These are phyloP conservation scores for Elaphomyces granulatus DNA, from an alignment of 495 filamentous ascomycete species.

Conservation along the genomic window DNA sequence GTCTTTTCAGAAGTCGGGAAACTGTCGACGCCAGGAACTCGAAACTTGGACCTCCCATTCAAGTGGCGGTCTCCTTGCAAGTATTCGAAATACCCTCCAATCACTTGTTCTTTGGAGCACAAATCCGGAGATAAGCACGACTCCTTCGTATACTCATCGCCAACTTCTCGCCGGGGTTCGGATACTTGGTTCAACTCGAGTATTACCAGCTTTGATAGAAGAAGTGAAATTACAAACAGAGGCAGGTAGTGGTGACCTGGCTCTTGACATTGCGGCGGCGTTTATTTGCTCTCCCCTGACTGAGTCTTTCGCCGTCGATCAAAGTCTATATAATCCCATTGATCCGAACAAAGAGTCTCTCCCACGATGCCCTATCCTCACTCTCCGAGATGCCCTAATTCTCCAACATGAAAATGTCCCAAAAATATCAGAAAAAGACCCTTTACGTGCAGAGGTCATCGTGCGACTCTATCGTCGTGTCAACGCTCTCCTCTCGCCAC, in stretches of 20 bases:
- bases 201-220: constrained; percentile 49
- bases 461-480: constrained; percentile 65
- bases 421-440: constrained; percentile 45
- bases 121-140: constrained; percentile 46
- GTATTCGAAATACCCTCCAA: constrained; percentile 51
- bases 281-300: constrained; percentile 59
- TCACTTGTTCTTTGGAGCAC: constrained; percentile 59
- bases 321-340: constrained; percentile 25
- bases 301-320: constrained; percentile 32
- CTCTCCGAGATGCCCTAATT: constrained; percentile 57
- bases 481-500: constrained; percentile 39
- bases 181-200: constrained; percentile 52
- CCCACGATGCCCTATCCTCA: constrained; percentile 31
- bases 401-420: constrained; percentile 47
- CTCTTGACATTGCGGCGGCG: constrained; percentile 59
- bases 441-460: constrained; percentile 49
- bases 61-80: constrained; percentile 44
- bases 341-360: constrained; percentile 27
- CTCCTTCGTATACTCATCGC: constrained; percentile 66
- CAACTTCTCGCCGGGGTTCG: constrained; percentile 50
- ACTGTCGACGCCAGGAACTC: constrained; percentile 55
- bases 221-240: constrained; percentile 48
- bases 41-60: constrained; percentile 55
- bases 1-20: constrained; percentile 48
- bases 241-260: constrained; percentile 41